phyloP scores from a whole-genome alignment of 192 early-diverging fungal genomes.

The Rhizoclosmatium sp. region DNA sequence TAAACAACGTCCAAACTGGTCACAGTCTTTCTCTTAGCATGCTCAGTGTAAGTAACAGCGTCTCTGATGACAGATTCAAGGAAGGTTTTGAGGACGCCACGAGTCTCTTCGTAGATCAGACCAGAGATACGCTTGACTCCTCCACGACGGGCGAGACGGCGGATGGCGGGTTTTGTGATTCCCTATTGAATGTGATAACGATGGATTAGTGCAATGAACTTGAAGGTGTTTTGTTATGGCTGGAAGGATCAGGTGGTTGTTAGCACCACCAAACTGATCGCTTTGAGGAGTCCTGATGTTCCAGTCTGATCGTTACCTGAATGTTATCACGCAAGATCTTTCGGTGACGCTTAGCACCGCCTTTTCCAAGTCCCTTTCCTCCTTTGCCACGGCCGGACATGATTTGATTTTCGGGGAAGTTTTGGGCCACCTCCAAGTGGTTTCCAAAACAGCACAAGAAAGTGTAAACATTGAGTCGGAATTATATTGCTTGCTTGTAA shows the following conservation, averaged over 20 bases:
- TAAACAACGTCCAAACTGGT: conserved; percentile 99
- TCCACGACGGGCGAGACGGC: conserved; percentile 69
- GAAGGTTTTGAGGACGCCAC: conserved; percentile 96
- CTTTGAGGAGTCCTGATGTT: too few relatives aligned
- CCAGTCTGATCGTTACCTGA: background rate
- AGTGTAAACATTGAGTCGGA: too few relatives aligned
- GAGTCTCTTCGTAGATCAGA: conserved; percentile 99
- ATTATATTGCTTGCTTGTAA: too few relatives aligned
- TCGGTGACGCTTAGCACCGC: conserved; percentile 99
- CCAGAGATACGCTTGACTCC: conserved; percentile 94
- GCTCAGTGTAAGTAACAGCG: conserved; percentile 98
- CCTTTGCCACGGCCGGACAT: conserved; percentile 99
- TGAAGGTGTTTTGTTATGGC: too few relatives aligned
- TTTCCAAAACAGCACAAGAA: too few relatives aligned
- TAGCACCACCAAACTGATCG: too few relatives aligned
- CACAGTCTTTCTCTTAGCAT: conserved; percentile 99
- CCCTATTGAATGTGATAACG: background rate
- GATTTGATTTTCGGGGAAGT: conserved; percentile 15
- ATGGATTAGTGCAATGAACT: too few relatives aligned
- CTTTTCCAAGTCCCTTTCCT: conserved; percentile 99
- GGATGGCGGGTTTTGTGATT: conserved; percentile 42
- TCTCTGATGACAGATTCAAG: conserved; percentile 99
- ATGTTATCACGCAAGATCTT: conserved; percentile 99
- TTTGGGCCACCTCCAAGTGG: too few relatives aligned
- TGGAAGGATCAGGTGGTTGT: too few relatives aligned